phyloP scores from a whole-genome alignment of 2,329 filamentous ascomycete genomes.

The Tolypocladium pustulatum region DNA sequence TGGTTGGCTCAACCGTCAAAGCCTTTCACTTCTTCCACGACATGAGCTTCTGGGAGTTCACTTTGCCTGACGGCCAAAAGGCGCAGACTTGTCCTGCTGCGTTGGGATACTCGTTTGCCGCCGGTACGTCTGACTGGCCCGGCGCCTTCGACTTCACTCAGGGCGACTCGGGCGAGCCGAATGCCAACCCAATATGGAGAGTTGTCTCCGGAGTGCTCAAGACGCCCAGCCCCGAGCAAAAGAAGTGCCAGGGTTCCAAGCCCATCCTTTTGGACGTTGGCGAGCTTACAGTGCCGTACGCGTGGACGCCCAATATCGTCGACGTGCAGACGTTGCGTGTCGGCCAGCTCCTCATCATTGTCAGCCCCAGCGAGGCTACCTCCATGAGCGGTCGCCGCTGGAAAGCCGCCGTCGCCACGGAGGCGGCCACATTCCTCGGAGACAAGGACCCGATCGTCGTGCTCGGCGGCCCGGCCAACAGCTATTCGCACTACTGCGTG shows the following conservation, averaged over 20 bases:
- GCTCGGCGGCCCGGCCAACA: slow-evolving; percentile 81
- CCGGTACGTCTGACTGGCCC: slow-evolving; percentile 83
- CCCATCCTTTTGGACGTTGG: slow-evolving; percentile 84
- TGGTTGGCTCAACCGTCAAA: slow-evolving; percentile 58
- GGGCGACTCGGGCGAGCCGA: slow-evolving; percentile 62
- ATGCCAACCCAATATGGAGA: slow-evolving; percentile 64
- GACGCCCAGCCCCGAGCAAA: slow-evolving; percentile 58
- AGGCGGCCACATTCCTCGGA: slow-evolving; percentile 37
- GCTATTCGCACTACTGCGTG: slow-evolving; percentile 73
- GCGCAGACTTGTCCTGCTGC: slow-evolving; percentile 76
- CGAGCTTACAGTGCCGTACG: slow-evolving; percentile 65
- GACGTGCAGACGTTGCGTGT: slow-evolving; percentile 79
- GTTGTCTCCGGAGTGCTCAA: slow-evolving; percentile 65
- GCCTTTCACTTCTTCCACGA: slow-evolving; percentile 81
- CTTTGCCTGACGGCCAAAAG: slow-evolving; percentile 58
- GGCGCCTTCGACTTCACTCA: slow-evolving; percentile 92
- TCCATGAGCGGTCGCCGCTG: slow-evolving; percentile 89
- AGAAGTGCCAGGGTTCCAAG: slow-evolving; percentile 68
- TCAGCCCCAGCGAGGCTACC: slow-evolving; percentile 78
- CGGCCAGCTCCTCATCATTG: slow-evolving; percentile 73
- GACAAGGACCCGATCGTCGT: slow-evolving; percentile 61
- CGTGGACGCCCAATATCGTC: slow-evolving; percentile 85
- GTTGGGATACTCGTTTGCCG: slow-evolving; percentile 85
- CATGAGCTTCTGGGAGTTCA: slow-evolving; percentile 66
- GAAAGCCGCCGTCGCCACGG: slow-evolving; percentile 55